Evolutionary conservation across 1,284 basidiomycete species (phyloP).

Genomic region (Trametes versicolor): DNA sequence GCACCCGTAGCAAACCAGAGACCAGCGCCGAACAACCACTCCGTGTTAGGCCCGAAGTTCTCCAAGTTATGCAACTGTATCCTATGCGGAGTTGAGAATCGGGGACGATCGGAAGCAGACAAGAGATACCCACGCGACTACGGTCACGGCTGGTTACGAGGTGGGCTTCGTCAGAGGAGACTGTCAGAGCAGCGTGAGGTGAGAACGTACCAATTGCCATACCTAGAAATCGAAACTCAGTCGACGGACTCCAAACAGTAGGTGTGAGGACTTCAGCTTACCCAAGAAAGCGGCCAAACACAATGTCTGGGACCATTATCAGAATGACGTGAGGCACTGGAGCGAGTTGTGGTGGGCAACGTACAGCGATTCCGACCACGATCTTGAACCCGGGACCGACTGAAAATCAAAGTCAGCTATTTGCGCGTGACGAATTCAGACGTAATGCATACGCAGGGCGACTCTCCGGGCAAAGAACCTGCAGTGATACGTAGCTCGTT

Average conservation of each 20-base stretch:
- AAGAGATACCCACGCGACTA: not conserved
- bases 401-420: not conserved
- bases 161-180: not conserved
- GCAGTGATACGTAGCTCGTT: not conserved
- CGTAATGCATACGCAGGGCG: constrained; percentile 1
- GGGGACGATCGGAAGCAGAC: not conserved
- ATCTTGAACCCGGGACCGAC: constrained; percentile 5
- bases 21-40: not conserved
- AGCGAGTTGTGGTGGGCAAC: not conserved
- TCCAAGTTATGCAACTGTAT: not conserved
- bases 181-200: not conserved
- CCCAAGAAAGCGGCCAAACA: not conserved
- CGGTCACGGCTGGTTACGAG: not conserved
- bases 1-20: not conserved
- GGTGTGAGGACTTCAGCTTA: not conserved
- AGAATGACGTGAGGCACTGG: not conserved
- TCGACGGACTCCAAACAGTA: not conserved
- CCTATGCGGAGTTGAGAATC: not conserved
- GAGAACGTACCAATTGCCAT: not conserved
- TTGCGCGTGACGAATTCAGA: too few relatives aligned
- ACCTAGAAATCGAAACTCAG: not conserved
- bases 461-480: constrained; percentile 23
- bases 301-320: not conserved
- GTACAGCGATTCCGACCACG: not conserved
- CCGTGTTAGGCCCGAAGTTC: not conserved